Percentiles rank a stretch among this genome's conserved stretches.
These are phyloP conservation scores for Boletus patriciae DNA, from an alignment of 768 basidiomycete genomes.

Conservation along the genomic window DNA sequence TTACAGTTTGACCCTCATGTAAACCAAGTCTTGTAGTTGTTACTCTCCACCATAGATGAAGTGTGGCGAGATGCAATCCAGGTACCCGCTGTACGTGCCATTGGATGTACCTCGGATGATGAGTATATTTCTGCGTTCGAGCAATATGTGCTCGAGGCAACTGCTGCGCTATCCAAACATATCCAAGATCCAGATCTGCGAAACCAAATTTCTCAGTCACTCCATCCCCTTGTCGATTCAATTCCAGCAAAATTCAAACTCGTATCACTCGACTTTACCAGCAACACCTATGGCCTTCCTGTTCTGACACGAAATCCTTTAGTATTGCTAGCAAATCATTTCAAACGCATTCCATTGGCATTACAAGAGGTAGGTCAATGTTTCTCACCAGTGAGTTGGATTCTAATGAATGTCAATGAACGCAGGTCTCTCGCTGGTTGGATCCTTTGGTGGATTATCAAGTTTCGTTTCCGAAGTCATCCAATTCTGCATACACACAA, in stretches of 20 bases:
- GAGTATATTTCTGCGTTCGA: neutral
- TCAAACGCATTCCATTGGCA: neutral
- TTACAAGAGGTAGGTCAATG: neutral
- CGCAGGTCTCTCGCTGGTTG: neutral
- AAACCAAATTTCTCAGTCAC: neutral
- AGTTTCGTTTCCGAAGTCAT: neutral
- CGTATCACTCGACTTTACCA: neutral
- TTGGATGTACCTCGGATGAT: neutral
- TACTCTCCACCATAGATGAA: neutral
- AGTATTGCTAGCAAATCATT: neutral
- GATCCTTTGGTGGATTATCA: constrained; percentile 1
- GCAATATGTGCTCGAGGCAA: neutral
- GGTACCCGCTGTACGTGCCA: neutral
- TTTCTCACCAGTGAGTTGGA: neutral
- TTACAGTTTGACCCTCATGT: neutral
- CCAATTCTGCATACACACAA: neutral
- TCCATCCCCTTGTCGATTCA: neutral
- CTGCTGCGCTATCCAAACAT: neutral
- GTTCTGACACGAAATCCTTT: neutral
- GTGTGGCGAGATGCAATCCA: neutral
- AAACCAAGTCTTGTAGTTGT: neutral
- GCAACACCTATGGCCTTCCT: neutral
- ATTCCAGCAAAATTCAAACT: neutral
- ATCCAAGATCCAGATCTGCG: neutral
- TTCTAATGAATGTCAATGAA: neutral